Base-by-base conservation (phyloP, 768 basidiomycete species). In the Suillus decipiens region DNA sequence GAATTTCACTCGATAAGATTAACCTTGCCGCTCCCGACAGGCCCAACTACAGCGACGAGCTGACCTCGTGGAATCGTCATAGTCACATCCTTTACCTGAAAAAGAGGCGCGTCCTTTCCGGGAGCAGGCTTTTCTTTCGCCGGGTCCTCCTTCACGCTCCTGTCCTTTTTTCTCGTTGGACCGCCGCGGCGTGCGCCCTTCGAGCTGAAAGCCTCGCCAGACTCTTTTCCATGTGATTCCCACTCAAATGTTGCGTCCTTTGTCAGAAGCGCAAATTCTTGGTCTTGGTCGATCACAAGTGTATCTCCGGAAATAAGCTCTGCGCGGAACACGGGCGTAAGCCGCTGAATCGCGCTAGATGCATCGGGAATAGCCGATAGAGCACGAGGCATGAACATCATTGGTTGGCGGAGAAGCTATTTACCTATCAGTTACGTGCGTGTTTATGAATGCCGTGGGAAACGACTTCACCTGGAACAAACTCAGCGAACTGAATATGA, bases 11-110 rank as follows among this genome's bases (percentile, higher is more conserved):
- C 15, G 2, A 15, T 24, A 34, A 34, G 60, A 74, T 43, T 67
- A 81, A n/a, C 73, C 78, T 89, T 86, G 63, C 89, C 89, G 43
- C 83, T 84, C 14, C 90, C 90, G 11, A 92, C 88, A 15, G 84
- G 81, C 0, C 89, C 89, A 5, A 89, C 86, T 43, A 92, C 78
- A 4, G 84, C 90, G 0, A 84, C 80, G 34, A 90, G 75, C 17
- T 76, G 75, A 1, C 89, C 88, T 22, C 85, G 78, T 9, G 83
- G 81, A 28, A 92, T 76, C 5, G 72, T 66, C 74, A 91, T 75
- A 37, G 75, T 78, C 59, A 90, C 69, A 63, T 85, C 75, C 43
- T 74, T 72, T 8, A 91, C 74, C 47, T 74, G 73, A 73, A 90
- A 90, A 5, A 54, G 67, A 59, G 43, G 59, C 41, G 7, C 59